Percentiles rank a stretch among this genome's conserved stretches.
Conservation (phyloP, 139 green algal genomes). For the Dunaliella primolecta region DNA sequence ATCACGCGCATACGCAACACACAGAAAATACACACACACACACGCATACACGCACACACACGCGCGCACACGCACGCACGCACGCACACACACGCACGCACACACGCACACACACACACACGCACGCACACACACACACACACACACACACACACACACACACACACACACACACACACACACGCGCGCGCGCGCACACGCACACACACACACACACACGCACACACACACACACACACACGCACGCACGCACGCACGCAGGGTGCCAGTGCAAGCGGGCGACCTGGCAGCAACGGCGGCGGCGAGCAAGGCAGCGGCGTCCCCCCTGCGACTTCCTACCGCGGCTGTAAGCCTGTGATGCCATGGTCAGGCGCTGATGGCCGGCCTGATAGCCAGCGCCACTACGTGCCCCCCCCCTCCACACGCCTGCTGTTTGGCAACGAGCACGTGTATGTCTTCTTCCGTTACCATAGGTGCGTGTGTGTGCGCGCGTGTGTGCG, state of each 20-base stretch:
- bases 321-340: background rate
- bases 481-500: background rate
- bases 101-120: background rate
- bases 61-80: no score
- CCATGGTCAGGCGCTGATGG: slow-evolving; percentile 15
- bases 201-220: background rate
- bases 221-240: slow-evolving; percentile 4
- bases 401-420: background rate
- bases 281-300: background rate
- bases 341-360: slow-evolving; percentile 24
- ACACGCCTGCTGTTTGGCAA: slow-evolving; percentile 78
- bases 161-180: background rate
- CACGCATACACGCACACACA: no score
- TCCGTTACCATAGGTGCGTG: slow-evolving; percentile 46
- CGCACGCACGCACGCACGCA: background rate
- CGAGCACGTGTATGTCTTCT: slow-evolving; percentile 91
- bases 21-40: no score
- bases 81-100: no score
- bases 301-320: background rate
- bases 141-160: background rate
- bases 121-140: background rate
- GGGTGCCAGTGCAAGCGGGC: background rate
- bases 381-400: background rate
- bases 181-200: background rate
- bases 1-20: no score